A percentile compares a stretch with the other conserved stretches of the same genome.
phyloP scores from a whole-genome alignment of 257 asterid species.

The Solanum gracilifrons region DNA sequence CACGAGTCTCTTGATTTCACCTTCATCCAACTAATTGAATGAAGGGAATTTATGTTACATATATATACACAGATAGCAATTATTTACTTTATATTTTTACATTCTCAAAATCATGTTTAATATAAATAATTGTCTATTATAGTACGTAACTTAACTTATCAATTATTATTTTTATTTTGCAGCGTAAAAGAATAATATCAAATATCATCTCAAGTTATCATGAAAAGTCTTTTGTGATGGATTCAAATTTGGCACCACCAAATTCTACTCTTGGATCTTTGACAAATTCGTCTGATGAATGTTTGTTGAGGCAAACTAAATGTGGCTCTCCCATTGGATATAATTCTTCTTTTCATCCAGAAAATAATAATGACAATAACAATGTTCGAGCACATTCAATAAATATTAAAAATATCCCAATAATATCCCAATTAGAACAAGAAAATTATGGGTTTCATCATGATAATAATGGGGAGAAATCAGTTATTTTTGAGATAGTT shows the following conservation, averaged over 20 bases:
- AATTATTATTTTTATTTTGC: background rate
- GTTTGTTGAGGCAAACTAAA: constrained; percentile 7
- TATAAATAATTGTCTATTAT: too few species aligned
- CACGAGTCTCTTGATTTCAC: background rate
- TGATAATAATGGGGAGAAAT: constrained; percentile 17
- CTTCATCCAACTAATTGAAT: background rate
- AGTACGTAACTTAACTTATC: background rate
- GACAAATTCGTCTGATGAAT: background rate
- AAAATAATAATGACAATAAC: background rate
- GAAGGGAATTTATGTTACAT: background rate
- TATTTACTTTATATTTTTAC: background rate
- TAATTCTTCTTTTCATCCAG: background rate
- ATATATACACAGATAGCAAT: background rate
- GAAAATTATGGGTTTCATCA: background rate
- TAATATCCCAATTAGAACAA: background rate
- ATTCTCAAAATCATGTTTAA: background rate
- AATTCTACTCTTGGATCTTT: background rate
- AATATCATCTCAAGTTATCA: constrained; percentile 16
- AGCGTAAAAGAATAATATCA: constrained; percentile 24
- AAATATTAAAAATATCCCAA: background rate
- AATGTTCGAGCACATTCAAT: background rate
- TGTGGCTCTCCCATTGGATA: background rate
- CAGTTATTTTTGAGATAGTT: constrained; percentile 25
- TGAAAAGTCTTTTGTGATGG: constrained; percentile 10
- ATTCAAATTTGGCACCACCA: background rate